Evolutionary conservation across 2,329 filamentous ascomycete species (phyloP), one percentile per base, ranked within the genome.

Genomic region (Sphaerostilbella broomeana): DNA sequence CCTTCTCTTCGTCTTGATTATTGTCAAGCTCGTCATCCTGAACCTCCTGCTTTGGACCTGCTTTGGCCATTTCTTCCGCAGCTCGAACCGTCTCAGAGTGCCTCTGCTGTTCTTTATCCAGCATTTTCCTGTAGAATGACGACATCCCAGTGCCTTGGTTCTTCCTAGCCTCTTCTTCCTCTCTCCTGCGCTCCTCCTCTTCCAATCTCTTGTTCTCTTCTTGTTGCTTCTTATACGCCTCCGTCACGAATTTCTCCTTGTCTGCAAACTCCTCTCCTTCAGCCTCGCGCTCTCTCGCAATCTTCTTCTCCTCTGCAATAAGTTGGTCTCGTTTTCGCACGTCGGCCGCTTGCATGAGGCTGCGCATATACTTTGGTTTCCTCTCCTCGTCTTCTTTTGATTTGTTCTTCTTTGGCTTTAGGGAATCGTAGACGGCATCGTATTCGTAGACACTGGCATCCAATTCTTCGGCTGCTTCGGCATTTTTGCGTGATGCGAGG

Each of bases 201-300:
- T 89, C 84, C 7, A 85, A 55, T 39, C 70, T 67, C 49, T 70
- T 68, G 48, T 86, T 80, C 59, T 89, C 86, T 56, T 83, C 84
- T 54, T 89, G 84, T 56, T 90, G 85, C 54, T 74, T 72, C 65
- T 84, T 86, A 59, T 92, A 94, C 24, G 85, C 85, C 42, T 79
- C 81, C 0, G 86, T 92, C 22, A 92, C 86, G 50, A 92, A 92
- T 61, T 82, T 86, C 57, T 92, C 86, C 64, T 89, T 92, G 52
- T 82, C 86, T 0, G 75, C 82, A 52, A 79, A 92, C 54, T 84
- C 82, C 22, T 90, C 86, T 13, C 86, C 86, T 57, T 92, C 86
- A 1, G 77, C 81, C 52, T 85, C 85, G 31, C 86, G 73, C 57
- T 92, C 86, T 17, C 80, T 73, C 51, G 84, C 80, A 51, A 92